Conservation (phyloP, 1,139 yeast species). For the Suhomyces panamericanus region DNA sequence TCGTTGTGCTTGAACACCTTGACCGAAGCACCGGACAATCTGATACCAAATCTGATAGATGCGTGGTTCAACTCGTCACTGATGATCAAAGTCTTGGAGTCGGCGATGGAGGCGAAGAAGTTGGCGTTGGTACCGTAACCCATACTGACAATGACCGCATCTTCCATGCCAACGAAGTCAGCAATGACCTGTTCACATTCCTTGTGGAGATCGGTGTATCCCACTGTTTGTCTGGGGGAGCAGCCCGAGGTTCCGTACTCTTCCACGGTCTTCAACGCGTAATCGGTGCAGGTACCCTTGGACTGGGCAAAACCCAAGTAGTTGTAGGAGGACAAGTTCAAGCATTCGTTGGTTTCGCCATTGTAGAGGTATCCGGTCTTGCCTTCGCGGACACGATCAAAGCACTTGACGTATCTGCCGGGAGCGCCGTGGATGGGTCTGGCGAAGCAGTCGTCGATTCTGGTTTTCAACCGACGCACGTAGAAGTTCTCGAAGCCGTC, state of each 20-base stretch:
- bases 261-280: conserved; percentile 61
- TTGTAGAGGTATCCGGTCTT: conserved; percentile 65
- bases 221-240: conserved; percentile 73
- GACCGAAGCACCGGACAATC: conserved; percentile 90
- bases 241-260: conserved; percentile 77
- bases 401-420: conserved; percentile 82
- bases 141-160: conserved; percentile 82
- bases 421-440: conserved; percentile 97
- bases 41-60: conserved; percentile 90
- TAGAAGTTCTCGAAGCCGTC: conserved; percentile 93
- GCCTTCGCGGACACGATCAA: conserved; percentile 69
- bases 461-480: conserved; percentile 84
- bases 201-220: conserved; percentile 73
- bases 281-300: conserved; percentile 86
- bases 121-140: conserved; percentile 98
- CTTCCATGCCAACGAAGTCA: conserved; percentile 87
- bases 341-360: conserved; percentile 73
- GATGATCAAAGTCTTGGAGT: conserved; percentile 83
- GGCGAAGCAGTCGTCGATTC: conserved; percentile 93
- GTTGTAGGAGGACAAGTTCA: conserved; percentile 87
- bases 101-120: conserved; percentile 79
- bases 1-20: conserved; percentile 92
- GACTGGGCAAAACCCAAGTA: conserved; percentile 97
- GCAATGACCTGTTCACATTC: conserved; percentile 80
- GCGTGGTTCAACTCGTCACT: conserved; percentile 96